Conservation (phyloP, 2,329 filamentous ascomycete species). For the Paraconiothyrium sp. region DNA sequence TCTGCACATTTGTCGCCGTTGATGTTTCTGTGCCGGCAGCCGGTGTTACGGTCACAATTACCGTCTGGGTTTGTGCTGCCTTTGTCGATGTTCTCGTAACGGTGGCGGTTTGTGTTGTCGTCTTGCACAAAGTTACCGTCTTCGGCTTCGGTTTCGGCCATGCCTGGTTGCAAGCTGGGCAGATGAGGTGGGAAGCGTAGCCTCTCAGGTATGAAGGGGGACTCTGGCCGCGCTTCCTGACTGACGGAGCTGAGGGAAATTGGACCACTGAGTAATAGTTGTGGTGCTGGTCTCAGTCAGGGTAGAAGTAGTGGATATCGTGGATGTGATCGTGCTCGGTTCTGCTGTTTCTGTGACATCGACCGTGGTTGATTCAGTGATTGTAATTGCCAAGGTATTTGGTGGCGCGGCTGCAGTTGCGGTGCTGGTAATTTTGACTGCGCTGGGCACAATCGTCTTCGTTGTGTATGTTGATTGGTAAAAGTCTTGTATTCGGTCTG, state of each 20-base stretch:
- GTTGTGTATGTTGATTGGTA: background rate
- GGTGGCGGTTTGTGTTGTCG: background rate
- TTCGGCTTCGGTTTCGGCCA: conserved; percentile 2
- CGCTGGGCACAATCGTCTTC: background rate
- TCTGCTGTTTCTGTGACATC: background rate
- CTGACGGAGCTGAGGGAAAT: background rate
- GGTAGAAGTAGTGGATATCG: background rate
- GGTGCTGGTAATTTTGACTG: background rate
- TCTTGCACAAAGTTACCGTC: background rate
- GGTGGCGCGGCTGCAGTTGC: background rate
- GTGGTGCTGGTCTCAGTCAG: background rate
- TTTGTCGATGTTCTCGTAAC: background rate
- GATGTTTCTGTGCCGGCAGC: background rate
- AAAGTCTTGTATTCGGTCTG: background rate
- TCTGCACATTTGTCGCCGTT: background rate
- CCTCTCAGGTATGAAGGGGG: background rate
- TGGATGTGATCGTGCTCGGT: conserved; percentile 1
- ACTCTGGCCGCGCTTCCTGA: background rate
- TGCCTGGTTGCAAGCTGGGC: conserved; percentile 2
- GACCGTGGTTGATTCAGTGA: background rate
- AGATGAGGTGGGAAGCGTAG: conserved; percentile 5
- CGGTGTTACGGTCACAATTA: background rate
- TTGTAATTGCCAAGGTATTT: background rate
- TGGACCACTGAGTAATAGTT: background rate
- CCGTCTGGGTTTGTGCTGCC: background rate